Evolutionary conservation across 2,329 filamentous ascomycete species (phyloP).

Genomic region (Epichloe hybrida): DNA sequence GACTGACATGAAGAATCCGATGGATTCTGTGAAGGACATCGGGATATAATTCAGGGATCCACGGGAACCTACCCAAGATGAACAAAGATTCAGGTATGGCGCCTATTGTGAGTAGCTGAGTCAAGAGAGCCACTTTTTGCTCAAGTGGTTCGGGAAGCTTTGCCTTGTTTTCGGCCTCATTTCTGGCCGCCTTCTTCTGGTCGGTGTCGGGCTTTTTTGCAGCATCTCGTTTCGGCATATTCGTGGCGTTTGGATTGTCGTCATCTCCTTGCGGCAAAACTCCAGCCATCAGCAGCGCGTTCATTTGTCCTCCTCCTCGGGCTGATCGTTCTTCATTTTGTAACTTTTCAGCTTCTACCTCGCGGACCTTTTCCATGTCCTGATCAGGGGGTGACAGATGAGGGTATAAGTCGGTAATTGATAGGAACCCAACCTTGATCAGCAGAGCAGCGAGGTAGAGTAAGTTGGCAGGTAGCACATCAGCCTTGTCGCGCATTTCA

Average conservation of each 20-base stretch:
- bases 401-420: slow-evolving; percentile 76
- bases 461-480: slow-evolving; percentile 78
- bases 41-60: slow-evolving; percentile 75
- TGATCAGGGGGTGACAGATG: slow-evolving; percentile 83
- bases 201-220: slow-evolving; percentile 38
- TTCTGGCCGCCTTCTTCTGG: slow-evolving; percentile 31
- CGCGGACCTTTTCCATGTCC: slow-evolving; percentile 61
- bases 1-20: slow-evolving; percentile 69
- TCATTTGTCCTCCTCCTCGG: slow-evolving; percentile 58
- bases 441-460: slow-evolving; percentile 84
- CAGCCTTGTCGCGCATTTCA: slow-evolving; percentile 56
- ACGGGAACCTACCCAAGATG: slow-evolving; percentile 82
- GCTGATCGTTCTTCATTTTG: slow-evolving; percentile 62
- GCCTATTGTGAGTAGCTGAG: slow-evolving; percentile 77
- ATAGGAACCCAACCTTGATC: slow-evolving; percentile 96
- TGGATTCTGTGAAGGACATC: slow-evolving; percentile 71
- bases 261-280: slow-evolving; percentile 57
- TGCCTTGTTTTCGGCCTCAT: slow-evolving; percentile 33
- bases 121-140: slow-evolving; percentile 76
- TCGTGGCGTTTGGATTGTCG: slow-evolving; percentile 44
- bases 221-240: slow-evolving; percentile 34
- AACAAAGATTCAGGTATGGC: slow-evolving; percentile 87
- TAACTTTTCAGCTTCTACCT: slow-evolving; percentile 59
- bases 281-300: slow-evolving; percentile 77
- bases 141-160: slow-evolving; percentile 61